phyloP scores from a whole-genome alignment of 2,329 filamentous ascomycete genomes.

The Colletotrichum lentis region DNA sequence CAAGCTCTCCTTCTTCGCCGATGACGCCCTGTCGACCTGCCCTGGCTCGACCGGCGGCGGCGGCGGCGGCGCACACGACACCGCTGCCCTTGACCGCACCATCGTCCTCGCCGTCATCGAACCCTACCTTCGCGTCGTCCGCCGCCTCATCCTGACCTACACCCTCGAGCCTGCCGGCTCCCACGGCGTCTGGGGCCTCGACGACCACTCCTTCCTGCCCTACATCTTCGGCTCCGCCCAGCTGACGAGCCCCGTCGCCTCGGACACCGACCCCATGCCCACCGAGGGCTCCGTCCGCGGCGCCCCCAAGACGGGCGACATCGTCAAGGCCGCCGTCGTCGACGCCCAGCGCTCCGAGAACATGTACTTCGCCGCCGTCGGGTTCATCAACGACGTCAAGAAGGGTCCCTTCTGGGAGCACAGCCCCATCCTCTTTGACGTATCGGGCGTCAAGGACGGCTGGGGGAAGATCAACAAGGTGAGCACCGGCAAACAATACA shows the following conservation, averaged over 20 bases:
- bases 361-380: slow-evolving; percentile 94
- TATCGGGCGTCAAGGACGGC: slow-evolving; percentile 88
- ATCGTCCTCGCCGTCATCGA: slow-evolving; percentile 86
- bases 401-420: slow-evolving; percentile 97
- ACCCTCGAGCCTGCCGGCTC: slow-evolving; percentile 94
- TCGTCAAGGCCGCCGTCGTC: slow-evolving; percentile 71
- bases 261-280: slow-evolving; percentile 68
- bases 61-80: not conserved
- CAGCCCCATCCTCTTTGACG: slow-evolving; percentile 89
- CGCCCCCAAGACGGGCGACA: slow-evolving; percentile 75
- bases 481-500: not conserved
- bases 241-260: slow-evolving; percentile 76
- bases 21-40: not conserved
- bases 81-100: slow-evolving; percentile 72
- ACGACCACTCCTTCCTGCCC: slow-evolving; percentile 92
- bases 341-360: slow-evolving; percentile 72
- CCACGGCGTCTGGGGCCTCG: slow-evolving; percentile 97
- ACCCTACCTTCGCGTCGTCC: slow-evolving; percentile 83
- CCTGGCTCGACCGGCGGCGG: not conserved
- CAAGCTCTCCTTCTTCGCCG: slow-evolving; percentile 82
- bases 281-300: slow-evolving; percentile 78
- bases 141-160: slow-evolving; percentile 86
- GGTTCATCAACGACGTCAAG: slow-evolving; percentile 98
- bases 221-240: slow-evolving; percentile 97
- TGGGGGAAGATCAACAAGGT: slow-evolving; percentile 98